Evolutionary conservation across 2,329 filamentous ascomycete genomes (phyloP).

Genomic region (Pyrenophora seminiperda): DNA sequence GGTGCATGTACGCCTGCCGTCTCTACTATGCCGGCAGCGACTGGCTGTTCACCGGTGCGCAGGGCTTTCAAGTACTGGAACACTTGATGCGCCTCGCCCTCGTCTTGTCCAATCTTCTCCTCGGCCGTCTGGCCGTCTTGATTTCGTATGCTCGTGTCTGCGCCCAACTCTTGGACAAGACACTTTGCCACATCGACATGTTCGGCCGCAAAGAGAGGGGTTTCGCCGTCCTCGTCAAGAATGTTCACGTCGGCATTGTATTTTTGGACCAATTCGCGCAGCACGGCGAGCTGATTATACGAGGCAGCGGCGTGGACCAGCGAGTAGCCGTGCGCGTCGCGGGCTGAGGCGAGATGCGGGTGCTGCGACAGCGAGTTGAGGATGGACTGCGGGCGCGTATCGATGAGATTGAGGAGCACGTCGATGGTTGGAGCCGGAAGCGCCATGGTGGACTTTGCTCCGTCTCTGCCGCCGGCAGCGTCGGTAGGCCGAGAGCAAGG

Average conservation of each 20-base stretch:
- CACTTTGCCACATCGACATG: slow-evolving; percentile 76
- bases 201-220: slow-evolving; percentile 92
- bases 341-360: slow-evolving; percentile 74
- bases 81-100: slow-evolving; percentile 78
- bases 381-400: slow-evolving; percentile 77
- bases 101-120: slow-evolving; percentile 75
- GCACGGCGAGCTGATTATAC: slow-evolving; percentile 83
- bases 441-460: slow-evolving; percentile 26
- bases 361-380: slow-evolving; percentile 74
- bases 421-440: slow-evolving; percentile 51
- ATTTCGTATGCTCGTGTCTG: slow-evolving; percentile 69
- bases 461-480: neutral
- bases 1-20: slow-evolving; percentile 48
- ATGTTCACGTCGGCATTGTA: slow-evolving; percentile 81
- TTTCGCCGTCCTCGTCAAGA: slow-evolving; percentile 89
- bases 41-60: slow-evolving; percentile 35
- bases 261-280: slow-evolving; percentile 75
- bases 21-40: slow-evolving; percentile 26
- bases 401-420: slow-evolving; percentile 64
- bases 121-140: slow-evolving; percentile 77
- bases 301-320: slow-evolving; percentile 91
- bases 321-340: slow-evolving; percentile 93
- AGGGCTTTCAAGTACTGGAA: slow-evolving; percentile 67
- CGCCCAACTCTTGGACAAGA: slow-evolving; percentile 80
- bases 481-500: neutral